phyloP scores from a whole-genome alignment of 1,284 basidiomycete genomes.

The Chondrostereum purpureum region DNA sequence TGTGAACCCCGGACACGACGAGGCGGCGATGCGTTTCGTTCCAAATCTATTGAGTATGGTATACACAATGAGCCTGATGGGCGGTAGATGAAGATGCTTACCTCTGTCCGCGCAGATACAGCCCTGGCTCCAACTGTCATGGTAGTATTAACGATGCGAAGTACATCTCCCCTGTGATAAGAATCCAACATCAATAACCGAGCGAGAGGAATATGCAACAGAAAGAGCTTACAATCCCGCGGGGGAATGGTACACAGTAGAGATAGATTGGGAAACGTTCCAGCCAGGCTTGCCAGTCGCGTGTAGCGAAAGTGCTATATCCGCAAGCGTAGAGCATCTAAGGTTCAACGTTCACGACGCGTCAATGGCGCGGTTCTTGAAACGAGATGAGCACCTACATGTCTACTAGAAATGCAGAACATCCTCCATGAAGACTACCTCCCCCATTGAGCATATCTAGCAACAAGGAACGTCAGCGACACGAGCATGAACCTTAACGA shows the following conservation, averaged over 20 bases:
- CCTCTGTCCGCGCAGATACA: background rate
- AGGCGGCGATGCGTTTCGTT: background rate
- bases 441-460: background rate
- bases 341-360: background rate
- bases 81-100: too few relatives aligned
- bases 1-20: background rate
- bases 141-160: background rate
- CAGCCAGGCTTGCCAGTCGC: background rate
- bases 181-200: background rate
- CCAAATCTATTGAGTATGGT: too few relatives aligned
- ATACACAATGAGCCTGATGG: too few relatives aligned
- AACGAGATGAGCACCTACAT: background rate
- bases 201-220: background rate
- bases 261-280: background rate
- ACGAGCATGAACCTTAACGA: background rate
- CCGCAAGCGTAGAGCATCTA: background rate
- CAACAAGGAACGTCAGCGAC: background rate
- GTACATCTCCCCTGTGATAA: background rate
- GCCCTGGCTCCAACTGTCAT: background rate
- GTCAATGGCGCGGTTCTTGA: background rate
- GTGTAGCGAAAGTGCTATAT: background rate
- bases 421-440: background rate
- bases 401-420: background rate
- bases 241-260: background rate
- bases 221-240: background rate